Percentiles rank a stretch among this genome's conserved stretches.
Conservation (phyloP, 495 filamentous ascomycete species). For the Talaromyces wortmannii region DNA sequence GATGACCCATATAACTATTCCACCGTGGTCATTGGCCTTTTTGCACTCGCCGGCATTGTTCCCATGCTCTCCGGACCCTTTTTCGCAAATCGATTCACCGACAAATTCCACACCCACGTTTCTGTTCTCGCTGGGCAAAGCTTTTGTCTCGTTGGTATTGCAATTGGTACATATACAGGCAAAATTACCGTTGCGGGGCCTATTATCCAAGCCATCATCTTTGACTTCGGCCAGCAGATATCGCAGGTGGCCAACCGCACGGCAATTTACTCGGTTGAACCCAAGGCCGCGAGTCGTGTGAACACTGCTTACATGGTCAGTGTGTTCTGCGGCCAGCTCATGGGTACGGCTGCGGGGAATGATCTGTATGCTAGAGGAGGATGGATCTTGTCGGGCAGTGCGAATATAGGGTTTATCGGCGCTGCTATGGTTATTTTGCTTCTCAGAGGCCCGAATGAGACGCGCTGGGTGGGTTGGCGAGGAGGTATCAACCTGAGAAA, state of each 20-base stretch:
- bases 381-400: constrained; percentile 62
- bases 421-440: constrained; percentile 51
- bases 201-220: constrained; percentile 63
- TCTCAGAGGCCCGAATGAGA: constrained; percentile 60
- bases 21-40: constrained; percentile 65
- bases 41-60: constrained; percentile 68
- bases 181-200: constrained; percentile 62
- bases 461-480: constrained; percentile 68
- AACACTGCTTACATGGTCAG: constrained; percentile 82
- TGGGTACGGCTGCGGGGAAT: constrained; percentile 69
- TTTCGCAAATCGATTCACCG: constrained; percentile 65
- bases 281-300: constrained; percentile 65
- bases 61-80: constrained; percentile 60
- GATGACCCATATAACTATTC: constrained; percentile 60
- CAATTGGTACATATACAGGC: constrained; percentile 65
- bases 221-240: constrained; percentile 70
- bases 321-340: constrained; percentile 68
- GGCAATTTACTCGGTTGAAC: constrained; percentile 64
- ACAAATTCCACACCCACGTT: constrained; percentile 58
- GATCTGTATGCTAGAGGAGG: constrained; percentile 60
- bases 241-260: constrained; percentile 69
- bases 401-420: constrained; percentile 60
- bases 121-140: constrained; percentile 56
- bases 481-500: constrained; percentile 35
- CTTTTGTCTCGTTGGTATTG: constrained; percentile 53